Conservation (phyloP, 345 rosid genomes). For the Conringia planisiliqua region DNA sequence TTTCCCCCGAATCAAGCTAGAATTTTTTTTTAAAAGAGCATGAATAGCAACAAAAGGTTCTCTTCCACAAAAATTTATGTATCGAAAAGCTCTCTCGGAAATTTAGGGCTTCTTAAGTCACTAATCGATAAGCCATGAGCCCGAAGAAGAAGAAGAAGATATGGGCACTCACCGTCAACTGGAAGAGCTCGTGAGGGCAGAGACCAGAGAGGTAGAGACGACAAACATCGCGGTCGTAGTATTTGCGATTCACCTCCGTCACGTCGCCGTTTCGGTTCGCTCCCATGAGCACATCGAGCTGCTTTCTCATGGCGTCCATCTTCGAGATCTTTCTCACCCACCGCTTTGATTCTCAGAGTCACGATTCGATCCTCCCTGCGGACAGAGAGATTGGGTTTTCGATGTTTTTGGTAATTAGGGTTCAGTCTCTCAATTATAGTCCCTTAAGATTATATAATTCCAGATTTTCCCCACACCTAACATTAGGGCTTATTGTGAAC, state of each 20-base stretch:
- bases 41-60: not conserved
- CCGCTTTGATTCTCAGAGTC: not conserved
- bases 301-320: constrained; percentile 99
- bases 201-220: constrained; percentile 95
- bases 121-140: not conserved
- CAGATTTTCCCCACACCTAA: not conserved
- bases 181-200: constrained; percentile 99
- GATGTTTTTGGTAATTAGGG: constrained; percentile 22
- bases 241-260: constrained; percentile 91
- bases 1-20: not conserved
- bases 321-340: not conserved
- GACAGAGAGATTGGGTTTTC: constrained; percentile 10
- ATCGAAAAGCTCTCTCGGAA: too few species aligned
- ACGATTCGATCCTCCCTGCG: constrained; percentile 4
- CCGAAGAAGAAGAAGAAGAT: not conserved
- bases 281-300: constrained; percentile 98
- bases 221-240: constrained; percentile 98
- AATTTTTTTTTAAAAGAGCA: not conserved
- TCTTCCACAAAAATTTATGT: too few species aligned
- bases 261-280: constrained; percentile 99
- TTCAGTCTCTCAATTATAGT: not conserved
- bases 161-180: constrained; percentile 60
- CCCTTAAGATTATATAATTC: not conserved
- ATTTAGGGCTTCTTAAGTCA: not conserved
- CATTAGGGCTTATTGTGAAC: not conserved